phyloP scores from a whole-genome alignment of 2,329 filamentous ascomycete genomes.

The Phialophora macrospora region DNA sequence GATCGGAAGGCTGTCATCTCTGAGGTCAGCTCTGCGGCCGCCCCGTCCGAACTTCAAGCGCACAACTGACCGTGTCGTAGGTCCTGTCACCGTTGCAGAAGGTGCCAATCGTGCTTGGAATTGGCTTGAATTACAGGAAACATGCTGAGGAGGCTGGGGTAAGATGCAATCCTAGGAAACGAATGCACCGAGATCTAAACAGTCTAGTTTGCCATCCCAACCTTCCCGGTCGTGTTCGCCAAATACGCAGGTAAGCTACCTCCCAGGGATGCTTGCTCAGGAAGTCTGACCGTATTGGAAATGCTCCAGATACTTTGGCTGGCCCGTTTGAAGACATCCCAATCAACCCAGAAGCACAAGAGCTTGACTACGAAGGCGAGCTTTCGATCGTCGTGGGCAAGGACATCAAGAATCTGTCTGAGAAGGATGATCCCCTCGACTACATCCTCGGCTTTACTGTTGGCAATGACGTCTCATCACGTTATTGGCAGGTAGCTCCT shows the following conservation, averaged over 20 bases:
- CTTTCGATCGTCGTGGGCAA: conserved; percentile 58
- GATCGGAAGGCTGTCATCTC: conserved; percentile 14
- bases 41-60: not conserved
- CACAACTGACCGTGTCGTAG: conserved; percentile 39
- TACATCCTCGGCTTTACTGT: conserved; percentile 50
- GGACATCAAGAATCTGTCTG: conserved; percentile 57
- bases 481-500: conserved; percentile 42
- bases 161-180: not conserved
- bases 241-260: conserved; percentile 39
- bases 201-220: conserved; percentile 41
- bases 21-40: conserved; percentile 39
- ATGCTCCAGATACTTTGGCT: conserved; percentile 35
- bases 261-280: not conserved
- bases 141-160: conserved; percentile 37
- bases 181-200: not conserved
- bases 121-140: conserved; percentile 36
- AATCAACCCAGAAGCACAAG: conserved; percentile 48
- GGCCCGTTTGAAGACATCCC: conserved; percentile 45
- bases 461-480: conserved; percentile 49
- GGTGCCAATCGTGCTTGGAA: conserved; percentile 33
- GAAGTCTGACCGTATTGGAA: not conserved
- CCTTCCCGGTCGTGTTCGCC: conserved; percentile 49
- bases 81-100: conserved; percentile 48
- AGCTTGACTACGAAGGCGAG: conserved; percentile 34
- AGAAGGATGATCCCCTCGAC: conserved; percentile 46